phyloP scores from a whole-genome alignment of 2,329 filamentous ascomycete species.

The Monosporascus sp. region DNA sequence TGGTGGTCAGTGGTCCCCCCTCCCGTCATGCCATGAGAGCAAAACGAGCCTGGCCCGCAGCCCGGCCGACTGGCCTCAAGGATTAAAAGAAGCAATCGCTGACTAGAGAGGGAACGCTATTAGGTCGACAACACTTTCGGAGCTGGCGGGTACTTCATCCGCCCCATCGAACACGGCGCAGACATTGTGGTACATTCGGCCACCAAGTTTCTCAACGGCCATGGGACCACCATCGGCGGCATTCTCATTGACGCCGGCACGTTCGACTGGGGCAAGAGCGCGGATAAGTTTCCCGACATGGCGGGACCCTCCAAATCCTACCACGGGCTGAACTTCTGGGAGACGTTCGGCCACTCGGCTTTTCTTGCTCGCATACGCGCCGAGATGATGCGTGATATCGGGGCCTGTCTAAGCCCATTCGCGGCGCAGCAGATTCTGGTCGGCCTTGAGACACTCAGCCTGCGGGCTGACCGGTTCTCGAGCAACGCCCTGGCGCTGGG shows the following conservation, averaged over 20 bases:
- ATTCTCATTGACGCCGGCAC: conserved; percentile 64
- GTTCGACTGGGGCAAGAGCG: conserved; percentile 67
- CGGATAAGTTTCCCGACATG: conserved; percentile 66
- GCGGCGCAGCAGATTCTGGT: conserved; percentile 67
- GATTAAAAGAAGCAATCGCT: no score
- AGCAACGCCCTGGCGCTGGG: conserved; percentile 61
- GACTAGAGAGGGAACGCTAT: no score
- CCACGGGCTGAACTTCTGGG: conserved; percentile 67
- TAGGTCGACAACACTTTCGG: conserved; percentile 72
- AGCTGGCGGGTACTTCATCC: conserved; percentile 61
- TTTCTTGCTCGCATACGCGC: conserved; percentile 64
- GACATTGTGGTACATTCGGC: conserved; percentile 68
- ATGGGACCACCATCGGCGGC: conserved; percentile 66
- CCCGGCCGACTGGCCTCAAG: no score
- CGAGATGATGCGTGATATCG: conserved; percentile 65
- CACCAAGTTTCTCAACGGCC: conserved; percentile 71
- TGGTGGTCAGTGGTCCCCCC: no score
- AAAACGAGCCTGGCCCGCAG: no score
- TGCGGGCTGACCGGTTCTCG: conserved; percentile 62
- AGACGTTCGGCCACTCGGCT: conserved; percentile 61
- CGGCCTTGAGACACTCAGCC: conserved; percentile 62
- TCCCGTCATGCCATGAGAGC: no score
- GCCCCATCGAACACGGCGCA: conserved; percentile 62
- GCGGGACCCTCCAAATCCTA: conserved; percentile 63
- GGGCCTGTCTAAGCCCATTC: conserved; percentile 64